These are phyloP conservation scores for Pythium volutum DNA, from an alignment of 352 stramenopile species.

Conservation along the genomic window DNA sequence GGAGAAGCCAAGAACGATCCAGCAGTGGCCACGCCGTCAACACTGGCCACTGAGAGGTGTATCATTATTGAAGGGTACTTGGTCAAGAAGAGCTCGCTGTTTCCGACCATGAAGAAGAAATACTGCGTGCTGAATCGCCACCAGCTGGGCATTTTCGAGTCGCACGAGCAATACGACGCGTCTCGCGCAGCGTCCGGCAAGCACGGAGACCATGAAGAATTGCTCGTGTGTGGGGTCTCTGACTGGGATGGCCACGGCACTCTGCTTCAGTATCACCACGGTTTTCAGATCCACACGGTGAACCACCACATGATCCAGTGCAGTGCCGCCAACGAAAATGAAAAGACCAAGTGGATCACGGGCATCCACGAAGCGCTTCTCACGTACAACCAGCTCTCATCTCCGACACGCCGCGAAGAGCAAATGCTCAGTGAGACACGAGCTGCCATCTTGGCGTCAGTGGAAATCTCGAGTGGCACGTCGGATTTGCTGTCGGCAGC, in stretches of 20 bases:
- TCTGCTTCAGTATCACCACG: slow-evolving; percentile 68
- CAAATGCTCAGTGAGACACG: slow-evolving; percentile 8
- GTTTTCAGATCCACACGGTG: slow-evolving; percentile 65
- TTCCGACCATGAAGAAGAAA: slow-evolving; percentile 42
- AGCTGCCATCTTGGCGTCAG: not conserved
- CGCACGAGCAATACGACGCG: slow-evolving; percentile 27
- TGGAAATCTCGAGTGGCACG: not conserved
- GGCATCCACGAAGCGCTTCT: slow-evolving; percentile 55
- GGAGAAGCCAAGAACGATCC: not conserved
- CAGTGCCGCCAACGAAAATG: slow-evolving; percentile 52
- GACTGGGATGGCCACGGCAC: slow-evolving; percentile 64
- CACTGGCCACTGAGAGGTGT: not conserved
- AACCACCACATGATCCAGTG: slow-evolving; percentile 55
- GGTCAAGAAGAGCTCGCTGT: slow-evolving; percentile 35
- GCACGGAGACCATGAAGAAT: slow-evolving; percentile 17
- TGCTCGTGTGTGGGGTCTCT: slow-evolving; percentile 37
- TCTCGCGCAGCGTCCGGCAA: not conserved
- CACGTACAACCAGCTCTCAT: slow-evolving; percentile 31
- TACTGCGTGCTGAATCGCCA: slow-evolving; percentile 31
- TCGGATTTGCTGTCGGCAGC: not conserved
- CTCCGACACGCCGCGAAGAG: slow-evolving; percentile 28
- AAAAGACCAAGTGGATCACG: slow-evolving; percentile 65
- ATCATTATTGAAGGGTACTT: slow-evolving; percentile 32
- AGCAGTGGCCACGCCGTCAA: not conserved
- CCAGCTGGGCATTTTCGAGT: slow-evolving; percentile 30